Percentiles rank a stretch among this genome's conserved stretches.
phyloP scores from a whole-genome alignment of 2,329 filamentous ascomycete species.

The Cladosporium phlei region DNA sequence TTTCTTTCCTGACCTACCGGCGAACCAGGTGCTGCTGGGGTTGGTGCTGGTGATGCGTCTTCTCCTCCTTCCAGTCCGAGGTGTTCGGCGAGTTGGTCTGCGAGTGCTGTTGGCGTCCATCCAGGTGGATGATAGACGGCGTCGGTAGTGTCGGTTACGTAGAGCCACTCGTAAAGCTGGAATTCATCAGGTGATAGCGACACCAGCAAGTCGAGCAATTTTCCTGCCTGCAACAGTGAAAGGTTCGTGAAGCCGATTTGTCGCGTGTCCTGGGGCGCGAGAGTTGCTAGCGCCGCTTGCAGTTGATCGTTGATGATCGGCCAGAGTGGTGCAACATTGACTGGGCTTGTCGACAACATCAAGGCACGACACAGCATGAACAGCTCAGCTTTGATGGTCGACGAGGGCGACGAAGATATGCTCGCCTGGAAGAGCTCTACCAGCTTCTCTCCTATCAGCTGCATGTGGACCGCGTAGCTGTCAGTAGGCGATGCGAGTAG shows the following conservation, averaged over 20 bases:
- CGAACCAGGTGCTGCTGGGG: neutral
- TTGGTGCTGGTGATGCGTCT: neutral
- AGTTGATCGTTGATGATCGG: slow-evolving; percentile 83
- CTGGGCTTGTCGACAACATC: slow-evolving; percentile 69
- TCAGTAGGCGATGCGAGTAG: slow-evolving; percentile 73
- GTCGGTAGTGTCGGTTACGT: slow-evolving; percentile 94
- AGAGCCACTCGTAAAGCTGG: slow-evolving; percentile 97
- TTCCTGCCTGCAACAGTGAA: slow-evolving; percentile 83
- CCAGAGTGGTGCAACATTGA: slow-evolving; percentile 83
- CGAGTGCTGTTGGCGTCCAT: slow-evolving; percentile 68
- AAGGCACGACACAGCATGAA: slow-evolving; percentile 84
- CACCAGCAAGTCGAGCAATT: slow-evolving; percentile 84
- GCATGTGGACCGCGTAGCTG: slow-evolving; percentile 71
- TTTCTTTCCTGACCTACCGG: neutral
- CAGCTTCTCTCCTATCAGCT: slow-evolving; percentile 71
- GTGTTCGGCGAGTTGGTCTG: slow-evolving; percentile 75
- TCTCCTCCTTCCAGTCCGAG: neutral
- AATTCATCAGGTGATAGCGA: slow-evolving; percentile 89
- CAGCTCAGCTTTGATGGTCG: slow-evolving; percentile 79
- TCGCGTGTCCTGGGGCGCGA: slow-evolving; percentile 62
- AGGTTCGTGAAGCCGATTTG: slow-evolving; percentile 71
- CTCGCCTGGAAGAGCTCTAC: slow-evolving; percentile 82
- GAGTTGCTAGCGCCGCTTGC: slow-evolving; percentile 70
- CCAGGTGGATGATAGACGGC: slow-evolving; percentile 76
- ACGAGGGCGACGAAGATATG: slow-evolving; percentile 84